A percentile compares a stretch with the other conserved stretches of the same genome.
Evolutionary conservation across 106 monocot genomes (phyloP).

Genomic region (Gastrodia elata): DNA sequence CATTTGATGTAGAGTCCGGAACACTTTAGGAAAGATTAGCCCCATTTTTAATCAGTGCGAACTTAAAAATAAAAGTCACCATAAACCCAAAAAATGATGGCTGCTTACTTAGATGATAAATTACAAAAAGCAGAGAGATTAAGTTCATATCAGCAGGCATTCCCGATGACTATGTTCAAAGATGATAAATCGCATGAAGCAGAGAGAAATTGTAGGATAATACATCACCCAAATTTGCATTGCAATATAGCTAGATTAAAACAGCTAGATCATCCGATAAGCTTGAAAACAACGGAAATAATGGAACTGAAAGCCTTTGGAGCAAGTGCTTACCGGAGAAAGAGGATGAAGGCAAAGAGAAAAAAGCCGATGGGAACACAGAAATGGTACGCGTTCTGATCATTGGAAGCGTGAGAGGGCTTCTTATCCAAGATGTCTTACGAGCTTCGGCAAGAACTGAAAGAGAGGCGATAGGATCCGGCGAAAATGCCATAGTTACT

Average conservation of each 20-base stretch:
- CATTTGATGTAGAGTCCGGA: no score
- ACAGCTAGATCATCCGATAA: neutral
- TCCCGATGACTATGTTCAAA: neutral
- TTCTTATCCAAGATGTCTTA: neutral
- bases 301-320: neutral
- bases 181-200: neutral
- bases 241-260: neutral
- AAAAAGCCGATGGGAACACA: neutral
- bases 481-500: conserved; percentile 1
- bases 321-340: neutral
- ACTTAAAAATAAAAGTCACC: no score
- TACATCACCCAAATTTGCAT: neutral
- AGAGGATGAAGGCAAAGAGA: neutral
- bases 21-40: no score
- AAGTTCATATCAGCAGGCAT: neutral
- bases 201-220: neutral
- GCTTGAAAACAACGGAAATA: neutral
- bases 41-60: no score
- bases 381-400: neutral
- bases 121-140: neutral
- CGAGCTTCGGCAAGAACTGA: neutral
- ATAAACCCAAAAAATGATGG: no score
- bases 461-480: neutral
- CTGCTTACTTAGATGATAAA: no score
- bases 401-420: neutral